A percentile compares a stretch with the other conserved stretches of the same genome.
These are phyloP conservation scores for Cenchrus fungigraminus DNA, from an alignment of 176 grass and related monocot genomes.

Conservation along the genomic window DNA sequence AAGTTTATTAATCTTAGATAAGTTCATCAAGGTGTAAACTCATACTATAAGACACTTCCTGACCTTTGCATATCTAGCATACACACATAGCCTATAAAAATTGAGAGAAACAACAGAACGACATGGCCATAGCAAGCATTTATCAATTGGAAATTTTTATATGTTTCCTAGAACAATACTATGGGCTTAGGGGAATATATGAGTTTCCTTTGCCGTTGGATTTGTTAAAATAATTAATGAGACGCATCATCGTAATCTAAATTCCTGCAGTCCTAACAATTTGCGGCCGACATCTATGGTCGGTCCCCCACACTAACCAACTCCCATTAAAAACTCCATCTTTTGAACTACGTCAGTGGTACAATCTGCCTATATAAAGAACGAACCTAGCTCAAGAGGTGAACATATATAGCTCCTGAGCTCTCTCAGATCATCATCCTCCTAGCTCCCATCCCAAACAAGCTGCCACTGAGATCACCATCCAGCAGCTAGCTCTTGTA, in stretches of 20 bases:
- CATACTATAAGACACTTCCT: no score
- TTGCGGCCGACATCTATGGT: slow-evolving; percentile 17
- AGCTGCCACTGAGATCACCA: neutral
- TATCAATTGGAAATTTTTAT: no score
- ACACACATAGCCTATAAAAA: no score
- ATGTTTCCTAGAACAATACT: no score
- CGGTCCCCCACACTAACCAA: neutral
- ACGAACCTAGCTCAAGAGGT: slow-evolving; percentile 16
- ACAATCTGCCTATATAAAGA: slow-evolving; percentile 55
- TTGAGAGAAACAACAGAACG: no score
- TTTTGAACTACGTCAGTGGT: neutral
- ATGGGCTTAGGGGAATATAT: neutral
- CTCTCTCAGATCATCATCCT: neutral
- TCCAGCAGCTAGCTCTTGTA: neutral
- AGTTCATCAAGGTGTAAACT: no score
- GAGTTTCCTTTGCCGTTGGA: neutral
- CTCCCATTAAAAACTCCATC: neutral
- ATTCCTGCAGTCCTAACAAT: slow-evolving; percentile 9
- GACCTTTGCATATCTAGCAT: no score
- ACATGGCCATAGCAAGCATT: no score
- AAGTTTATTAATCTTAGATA: no score
- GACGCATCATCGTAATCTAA: slow-evolving; percentile 25
- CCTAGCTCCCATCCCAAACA: neutral
- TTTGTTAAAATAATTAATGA: slow-evolving; percentile 16
- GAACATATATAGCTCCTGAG: slow-evolving; percentile 11